These are phyloP conservation scores for Elsinoe australis DNA, from an alignment of 2,329 filamentous ascomycete species.

Conservation along the genomic window DNA sequence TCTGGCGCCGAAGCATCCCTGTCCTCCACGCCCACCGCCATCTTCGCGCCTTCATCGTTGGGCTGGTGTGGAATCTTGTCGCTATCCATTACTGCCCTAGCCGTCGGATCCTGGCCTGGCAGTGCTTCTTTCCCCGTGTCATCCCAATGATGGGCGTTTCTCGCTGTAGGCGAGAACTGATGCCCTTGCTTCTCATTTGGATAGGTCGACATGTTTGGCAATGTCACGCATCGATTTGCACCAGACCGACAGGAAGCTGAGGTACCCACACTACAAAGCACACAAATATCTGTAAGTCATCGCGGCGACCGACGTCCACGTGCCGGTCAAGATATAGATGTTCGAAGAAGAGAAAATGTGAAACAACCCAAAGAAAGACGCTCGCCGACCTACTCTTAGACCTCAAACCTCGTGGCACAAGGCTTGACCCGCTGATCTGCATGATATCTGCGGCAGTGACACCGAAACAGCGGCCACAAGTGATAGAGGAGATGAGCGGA, in stretches of 20 bases:
- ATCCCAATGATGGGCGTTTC: neutral
- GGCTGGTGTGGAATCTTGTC: neutral
- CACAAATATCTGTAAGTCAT: too few relatives aligned
- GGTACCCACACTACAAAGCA: too few relatives aligned
- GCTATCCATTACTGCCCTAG: neutral
- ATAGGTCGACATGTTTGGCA: neutral
- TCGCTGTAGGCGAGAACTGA: neutral
- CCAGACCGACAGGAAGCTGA: neutral
- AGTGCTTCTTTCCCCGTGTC: conserved; percentile 7
- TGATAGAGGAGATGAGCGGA: neutral
- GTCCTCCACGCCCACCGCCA: neutral
- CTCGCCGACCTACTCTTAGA: too few relatives aligned
- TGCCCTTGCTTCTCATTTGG: neutral
- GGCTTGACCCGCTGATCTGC: neutral
- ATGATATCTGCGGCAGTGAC: neutral
- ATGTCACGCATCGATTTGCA: neutral
- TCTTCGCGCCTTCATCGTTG: conserved; percentile 1
- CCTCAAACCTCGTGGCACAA: too few relatives aligned
- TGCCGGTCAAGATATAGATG: too few relatives aligned
- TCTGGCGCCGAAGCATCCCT: neutral
- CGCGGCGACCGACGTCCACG: too few relatives aligned
- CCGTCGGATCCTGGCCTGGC: neutral
- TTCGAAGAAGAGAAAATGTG: too few relatives aligned
- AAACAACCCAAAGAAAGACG: too few relatives aligned
- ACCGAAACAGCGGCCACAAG: neutral